These are phyloP conservation scores for Limonomyces culmigenus DNA, from an alignment of 1,284 basidiomycete species.

Conservation along the genomic window DNA sequence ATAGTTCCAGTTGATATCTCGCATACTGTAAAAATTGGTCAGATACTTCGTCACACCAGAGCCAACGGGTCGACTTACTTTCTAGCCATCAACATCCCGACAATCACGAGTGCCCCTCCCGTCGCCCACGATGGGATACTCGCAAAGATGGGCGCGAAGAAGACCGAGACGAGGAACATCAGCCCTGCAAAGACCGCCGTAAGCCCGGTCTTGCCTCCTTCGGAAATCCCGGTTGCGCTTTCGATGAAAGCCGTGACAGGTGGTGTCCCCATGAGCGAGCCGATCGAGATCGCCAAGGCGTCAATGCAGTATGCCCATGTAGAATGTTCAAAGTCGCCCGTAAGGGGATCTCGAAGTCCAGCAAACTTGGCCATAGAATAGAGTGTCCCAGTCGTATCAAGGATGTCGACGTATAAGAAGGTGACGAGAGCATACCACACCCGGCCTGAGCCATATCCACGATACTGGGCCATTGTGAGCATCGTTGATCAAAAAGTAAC, in stretches of 20 bases:
- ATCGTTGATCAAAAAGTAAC: background rate
- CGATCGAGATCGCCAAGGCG: conserved; percentile 68
- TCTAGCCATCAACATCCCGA: conserved; percentile 80
- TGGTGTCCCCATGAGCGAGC: conserved; percentile 71
- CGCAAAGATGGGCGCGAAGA: conserved; percentile 84
- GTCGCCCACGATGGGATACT: conserved; percentile 83
- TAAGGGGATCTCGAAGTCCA: conserved; percentile 72
- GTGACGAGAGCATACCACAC: conserved; percentile 82
- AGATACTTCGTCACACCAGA: too few species aligned
- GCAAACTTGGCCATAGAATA: conserved; percentile 90
- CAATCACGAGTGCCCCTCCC: conserved; percentile 74
- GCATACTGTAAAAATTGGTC: conserved; percentile 25
- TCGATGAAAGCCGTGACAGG: conserved; percentile 84
- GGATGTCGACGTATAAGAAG: conserved; percentile 80
- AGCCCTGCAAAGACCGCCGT: conserved; percentile 64
- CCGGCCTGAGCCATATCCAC: conserved; percentile 35
- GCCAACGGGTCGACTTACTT: conserved; percentile 32
- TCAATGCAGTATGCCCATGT: conserved; percentile 78
- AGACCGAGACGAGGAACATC: conserved; percentile 74
- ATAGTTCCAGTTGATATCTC: conserved; percentile 83
- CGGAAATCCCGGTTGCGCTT: conserved; percentile 64
- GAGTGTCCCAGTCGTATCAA: conserved; percentile 32
- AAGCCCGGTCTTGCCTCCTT: conserved; percentile 81
- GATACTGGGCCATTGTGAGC: conserved; percentile 2
- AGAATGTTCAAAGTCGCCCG: conserved; percentile 77